Evolutionary conservation across 2,329 filamentous ascomycete species (phyloP), one percentile per base, ranked within the genome.

Genomic region (Gnomoniopsis sp.): DNA sequence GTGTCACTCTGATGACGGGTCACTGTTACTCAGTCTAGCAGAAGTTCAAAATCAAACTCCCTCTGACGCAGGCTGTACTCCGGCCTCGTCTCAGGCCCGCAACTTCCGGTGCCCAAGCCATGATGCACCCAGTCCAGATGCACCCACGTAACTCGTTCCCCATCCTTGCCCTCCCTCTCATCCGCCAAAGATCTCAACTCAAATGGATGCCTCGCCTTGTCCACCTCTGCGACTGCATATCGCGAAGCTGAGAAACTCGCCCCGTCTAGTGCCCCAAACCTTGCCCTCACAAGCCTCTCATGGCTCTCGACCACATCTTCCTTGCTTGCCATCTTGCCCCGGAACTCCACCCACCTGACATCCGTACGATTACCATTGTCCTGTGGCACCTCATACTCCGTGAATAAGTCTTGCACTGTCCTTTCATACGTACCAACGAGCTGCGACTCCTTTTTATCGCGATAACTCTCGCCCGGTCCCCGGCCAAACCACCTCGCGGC

Each of bases 341-440:
- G 65, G 55, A 83, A 74, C 68, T 78, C 75, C 3, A 88, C 77
- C 81, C 84, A 88, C 2, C 82, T 75, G 1, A 82, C 81, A 64
- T 89, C 86, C 0, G 82, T 86, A 19, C 84, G 76, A 68, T 89
- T 89, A 0, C 85, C 84, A 34, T 77, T 79, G 60, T 90, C 88
- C 69, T 90, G 88, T 0, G 87, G 88, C 57, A 83, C 86, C 63
- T 90, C 87, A 66, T 88, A 89, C 47, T 82, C 77, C 1, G 81
- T 76, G 68, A 80, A 83, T 0, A 90, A 73, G 1, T 79, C 74
- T 49, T 82, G 79, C 1, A 85, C 72, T 1, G 64, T 65, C 12
- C 69, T 65, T 2, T 74, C 73, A 72, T 78, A 86, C 51, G 78
- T 80, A 7, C 84, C 86, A 3, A 88, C 71, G 1, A 72, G 70